These are phyloP conservation scores for Aureobasidium sp. DNA, from an alignment of 2,329 filamentous ascomycete species.

Conservation along the genomic window DNA sequence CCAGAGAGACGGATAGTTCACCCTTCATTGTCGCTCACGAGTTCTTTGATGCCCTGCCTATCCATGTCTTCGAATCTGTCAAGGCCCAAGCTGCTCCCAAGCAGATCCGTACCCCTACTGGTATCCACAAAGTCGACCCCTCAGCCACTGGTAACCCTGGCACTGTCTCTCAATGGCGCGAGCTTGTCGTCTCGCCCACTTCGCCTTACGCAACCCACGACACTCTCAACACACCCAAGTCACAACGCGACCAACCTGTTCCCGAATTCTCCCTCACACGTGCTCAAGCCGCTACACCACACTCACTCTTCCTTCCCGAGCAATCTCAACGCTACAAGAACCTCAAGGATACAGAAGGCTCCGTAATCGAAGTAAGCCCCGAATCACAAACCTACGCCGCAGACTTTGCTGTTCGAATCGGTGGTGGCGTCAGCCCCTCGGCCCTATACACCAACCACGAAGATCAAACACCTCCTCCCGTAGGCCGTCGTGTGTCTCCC, in stretches of 20 bases:
- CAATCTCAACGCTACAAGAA: conserved; percentile 70
- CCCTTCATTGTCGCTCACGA: conserved; percentile 96
- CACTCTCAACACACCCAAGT: conserved; percentile 45
- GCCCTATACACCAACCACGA: conserved; percentile 16
- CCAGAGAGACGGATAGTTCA: conserved; percentile 57
- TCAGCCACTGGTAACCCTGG: conserved; percentile 25
- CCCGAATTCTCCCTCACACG: conserved; percentile 86
- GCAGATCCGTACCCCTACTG: conserved; percentile 41
- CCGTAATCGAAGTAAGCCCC: conserved; percentile 83
- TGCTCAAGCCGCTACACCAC: conserved; percentile 67
- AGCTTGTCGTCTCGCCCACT: conserved; percentile 65
- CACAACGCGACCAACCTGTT: conserved; percentile 29
- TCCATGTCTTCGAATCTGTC: conserved; percentile 86
- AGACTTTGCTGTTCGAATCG: conserved; percentile 79
- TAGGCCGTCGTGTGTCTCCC: neutral
- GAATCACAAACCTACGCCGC: conserved; percentile 73
- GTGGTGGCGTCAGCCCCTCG: conserved; percentile 43
- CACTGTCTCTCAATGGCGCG: conserved; percentile 63
- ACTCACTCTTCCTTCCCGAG: conserved; percentile 78
- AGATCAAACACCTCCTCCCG: neutral
- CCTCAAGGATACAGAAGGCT: conserved; percentile 58
- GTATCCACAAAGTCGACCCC: conserved; percentile 35
- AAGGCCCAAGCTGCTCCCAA: conserved; percentile 28
- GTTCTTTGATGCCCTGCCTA: conserved; percentile 96
- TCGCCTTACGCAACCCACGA: conserved; percentile 47